Evolutionary conservation across 2,329 filamentous ascomycete species (phyloP), one percentile per base, ranked within the genome.

Genomic region (Hypoxylon sp.): DNA sequence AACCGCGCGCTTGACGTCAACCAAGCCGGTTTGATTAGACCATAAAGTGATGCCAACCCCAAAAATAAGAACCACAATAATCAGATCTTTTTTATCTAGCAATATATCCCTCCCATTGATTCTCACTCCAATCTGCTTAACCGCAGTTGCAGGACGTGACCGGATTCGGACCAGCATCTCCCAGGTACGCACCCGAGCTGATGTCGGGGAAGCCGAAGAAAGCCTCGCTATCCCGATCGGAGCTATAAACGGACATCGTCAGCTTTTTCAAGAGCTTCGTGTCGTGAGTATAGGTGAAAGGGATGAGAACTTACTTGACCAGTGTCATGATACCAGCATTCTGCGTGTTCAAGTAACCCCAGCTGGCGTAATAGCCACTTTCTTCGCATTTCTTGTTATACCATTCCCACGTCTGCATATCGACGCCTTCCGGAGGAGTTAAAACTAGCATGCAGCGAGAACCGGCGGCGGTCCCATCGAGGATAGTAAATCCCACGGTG

Each of bases 241-340:
- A 56, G 22, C 70, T 71, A 4, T 6, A 46, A 46, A n/a, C 7
- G 37, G 13, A 44, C 41, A 3, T 4, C 41, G 47, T 64, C 48
- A 60, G 54, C 39, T n/a, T 17, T 10, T 19, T 47, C 22, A 22
- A 20, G n/a, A 28, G 7, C 8, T 51, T 44, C 28, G 17, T 15
- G 6, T 4, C 19, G 30, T 11, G 15, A 19, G 22, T 2, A 26
- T 20, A 4, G 13, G 4, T 3, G 7, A 24, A 22, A 1, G 0
- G 49, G 34, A 6, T 11, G 7, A 4, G 22, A 26, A 47, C 68
- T 56, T 65, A 71, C 68, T 58, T 68, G 37, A 69, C 65, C 39
- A 71, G 55, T 0, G 70, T 72, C 70, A 72, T 71, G 52, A 71
- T 59, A 3, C 63, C 71, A 1, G 66, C 62, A 37, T 72, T 66